phyloP scores from a whole-genome alignment of 2,329 filamentous ascomycete genomes.

The Coniochaeta ligniaria region DNA sequence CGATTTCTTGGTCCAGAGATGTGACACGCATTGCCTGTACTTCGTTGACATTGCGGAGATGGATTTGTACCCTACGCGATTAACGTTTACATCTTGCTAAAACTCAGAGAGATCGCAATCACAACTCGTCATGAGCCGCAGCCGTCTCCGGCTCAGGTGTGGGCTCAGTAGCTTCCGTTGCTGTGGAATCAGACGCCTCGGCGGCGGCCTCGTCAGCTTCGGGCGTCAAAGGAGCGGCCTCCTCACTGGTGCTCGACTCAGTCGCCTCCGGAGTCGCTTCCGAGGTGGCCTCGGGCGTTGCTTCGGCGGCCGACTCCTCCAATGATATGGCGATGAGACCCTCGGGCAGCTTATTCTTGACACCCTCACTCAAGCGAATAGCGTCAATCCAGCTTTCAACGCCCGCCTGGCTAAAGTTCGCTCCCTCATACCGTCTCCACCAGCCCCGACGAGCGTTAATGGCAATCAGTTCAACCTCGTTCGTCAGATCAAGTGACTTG shows the following conservation, averaged over 20 bases:
- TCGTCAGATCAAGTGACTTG: constrained; percentile 53
- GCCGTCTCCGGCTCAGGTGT: constrained; percentile 23
- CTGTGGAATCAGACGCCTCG: constrained; percentile 10
- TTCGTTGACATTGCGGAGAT: background rate
- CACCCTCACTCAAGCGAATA: constrained; percentile 82
- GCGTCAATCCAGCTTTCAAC: constrained; percentile 84
- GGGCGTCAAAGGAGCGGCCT: constrained; percentile 10
- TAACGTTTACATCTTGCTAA: constrained; percentile 8
- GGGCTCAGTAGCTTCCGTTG: constrained; percentile 15
- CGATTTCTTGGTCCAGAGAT: background rate
- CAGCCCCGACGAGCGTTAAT: constrained; percentile 80
- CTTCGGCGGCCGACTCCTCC: constrained; percentile 30
- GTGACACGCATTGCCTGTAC: constrained; percentile 4
- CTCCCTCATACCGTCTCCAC: constrained; percentile 68
- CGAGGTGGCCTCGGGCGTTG: constrained; percentile 33
- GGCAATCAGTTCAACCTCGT: constrained; percentile 66
- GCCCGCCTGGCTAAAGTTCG: constrained; percentile 47
- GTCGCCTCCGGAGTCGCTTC: constrained; percentile 21
- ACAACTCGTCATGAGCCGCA: constrained; percentile 44
- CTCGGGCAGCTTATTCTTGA: constrained; percentile 67
- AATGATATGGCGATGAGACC: constrained; percentile 38
- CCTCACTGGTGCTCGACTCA: constrained; percentile 9
- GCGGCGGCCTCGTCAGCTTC: constrained; percentile 9
- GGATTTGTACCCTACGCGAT: background rate
- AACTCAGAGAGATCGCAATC: constrained; percentile 11